Base-by-base conservation (phyloP, 495 filamentous ascomycete genomes). In the Chaetomium cochliodes region DNA sequence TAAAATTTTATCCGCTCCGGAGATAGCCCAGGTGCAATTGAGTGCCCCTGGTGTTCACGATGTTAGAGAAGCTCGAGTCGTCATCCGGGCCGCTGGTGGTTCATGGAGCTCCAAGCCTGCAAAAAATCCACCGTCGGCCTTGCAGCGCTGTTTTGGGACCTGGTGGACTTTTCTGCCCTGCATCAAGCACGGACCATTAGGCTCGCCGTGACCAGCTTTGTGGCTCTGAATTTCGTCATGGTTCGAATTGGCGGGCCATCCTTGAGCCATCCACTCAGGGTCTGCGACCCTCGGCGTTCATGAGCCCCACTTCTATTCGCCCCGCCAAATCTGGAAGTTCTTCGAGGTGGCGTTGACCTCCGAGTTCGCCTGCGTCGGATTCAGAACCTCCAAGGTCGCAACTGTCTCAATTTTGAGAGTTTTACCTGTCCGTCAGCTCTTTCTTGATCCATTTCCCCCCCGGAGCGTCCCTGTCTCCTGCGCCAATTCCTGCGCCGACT, bases 251-350 rank as follows among this genome's bases (percentile, higher is more conserved):
- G 33, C 25, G 26, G 16, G 16, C 47, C 41, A 6, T 1, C 47
- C 8, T 9, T 7, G 18, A n/a, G 20, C 7, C 51, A 18, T n/a
- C 30, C 4, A 26, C 5, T 15, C 51, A 33, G 33, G 15, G 12
- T 18, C 22, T n/a, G 15, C 46, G n/a, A 49, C 16, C 47, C 28
- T 6, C 28, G 6, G 2, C 28, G 20, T 58, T 70, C 69, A 73
- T 47, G 65, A 65, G 68, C 70, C 70, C 64, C 68, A 64, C 61
- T 63, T 47, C 12, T 5, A 42, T 62, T 67, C 65, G 72, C 67
- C 68, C 62, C 63, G 53, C 51, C 60, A 18, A 26, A 18, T 30
- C 39, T 46, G 49, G 50, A 28, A 8, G 20, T 6, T 20, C 6
- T 12, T 12, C 33, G 11, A 8, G 5, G 26, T 20, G 28, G 8